phyloP scores from a whole-genome alignment of 768 basidiomycete genomes.

The Holtermannia corniformis region DNA sequence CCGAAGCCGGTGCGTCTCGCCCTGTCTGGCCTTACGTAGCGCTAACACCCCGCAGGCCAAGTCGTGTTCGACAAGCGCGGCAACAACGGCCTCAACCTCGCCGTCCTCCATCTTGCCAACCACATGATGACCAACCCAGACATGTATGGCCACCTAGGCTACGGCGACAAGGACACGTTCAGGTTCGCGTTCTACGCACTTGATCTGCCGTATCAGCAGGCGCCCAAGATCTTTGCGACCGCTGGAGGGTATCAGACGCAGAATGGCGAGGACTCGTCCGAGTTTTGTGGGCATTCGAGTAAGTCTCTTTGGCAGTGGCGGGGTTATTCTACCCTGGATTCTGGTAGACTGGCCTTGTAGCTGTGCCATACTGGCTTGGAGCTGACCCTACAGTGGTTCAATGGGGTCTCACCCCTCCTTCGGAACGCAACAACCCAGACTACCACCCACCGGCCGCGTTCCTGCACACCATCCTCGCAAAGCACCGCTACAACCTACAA shows the following conservation, averaged over 20 bases:
- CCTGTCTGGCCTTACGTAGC: no score
- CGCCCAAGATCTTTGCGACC: conserved; percentile 33
- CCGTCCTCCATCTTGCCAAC: conserved; percentile 41
- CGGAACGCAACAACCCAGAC: conserved; percentile 12
- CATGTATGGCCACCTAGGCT: conserved; percentile 31
- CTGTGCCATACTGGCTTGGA: neutral
- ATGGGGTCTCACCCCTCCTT: conserved; percentile 34
- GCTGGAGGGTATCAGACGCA: conserved; percentile 35
- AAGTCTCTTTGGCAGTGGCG: conserved; percentile 4
- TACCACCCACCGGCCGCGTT: conserved; percentile 39
- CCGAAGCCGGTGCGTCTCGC: conserved; percentile 29
- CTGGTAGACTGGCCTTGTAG: neutral
- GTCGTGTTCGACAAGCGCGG: conserved; percentile 44
- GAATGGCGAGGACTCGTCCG: conserved; percentile 21
- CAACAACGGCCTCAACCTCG: conserved; percentile 44
- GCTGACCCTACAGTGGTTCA: conserved; percentile 28
- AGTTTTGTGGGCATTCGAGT: conserved; percentile 42
- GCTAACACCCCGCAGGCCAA: conserved; percentile 35
- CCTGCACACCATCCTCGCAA: conserved; percentile 42
- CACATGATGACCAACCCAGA: conserved; percentile 39
- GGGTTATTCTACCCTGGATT: neutral
- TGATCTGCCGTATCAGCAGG: conserved; percentile 37
- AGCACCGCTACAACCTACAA: conserved; percentile 34
- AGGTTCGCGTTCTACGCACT: conserved; percentile 44
- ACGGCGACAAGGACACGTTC: conserved; percentile 43